Evolutionary conservation across 2,329 filamentous ascomycete species (phyloP), one percentile per base, ranked within the genome.

Genomic region (Corinectria fuckeliana): DNA sequence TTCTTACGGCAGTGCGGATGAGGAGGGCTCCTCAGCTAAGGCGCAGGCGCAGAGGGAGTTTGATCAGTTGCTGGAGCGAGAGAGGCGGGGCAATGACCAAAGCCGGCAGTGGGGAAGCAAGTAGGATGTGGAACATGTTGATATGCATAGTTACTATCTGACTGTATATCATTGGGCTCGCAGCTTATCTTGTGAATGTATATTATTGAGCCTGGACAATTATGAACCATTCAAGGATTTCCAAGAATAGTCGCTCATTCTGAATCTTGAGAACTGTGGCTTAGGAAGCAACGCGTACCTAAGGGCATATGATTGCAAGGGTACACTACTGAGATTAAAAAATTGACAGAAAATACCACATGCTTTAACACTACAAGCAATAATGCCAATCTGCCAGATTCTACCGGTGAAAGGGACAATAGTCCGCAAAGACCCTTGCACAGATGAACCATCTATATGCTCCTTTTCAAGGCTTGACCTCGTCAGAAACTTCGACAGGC

Each of bases 1-100:
- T 59, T 64, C 74, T 0, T 81, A 75, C 57, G 72, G 74, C 3
- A 61, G 64, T 3, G 60, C 69, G 2, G 78, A 80, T 8, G 75
- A 76, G 53, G 77, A 80, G 20, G 75, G 68, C 56, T 63, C 66
- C 3, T 67, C 72, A 14, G 76, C 75, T 41, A 82, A 78, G 67
- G 75, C 76, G 8, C 76, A 81, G 61, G 81, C 82, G 5, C 82
- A 85, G 58, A 77, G 73, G 58, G 81, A 85, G 26, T 85, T 84
- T 63, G 82, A 85, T 58, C 73, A 73, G 18, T 72, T 84, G 57
- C 56, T 84, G 3, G 81, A 84, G 39, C 72, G 74, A 13, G 82
- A 84, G 58, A 72, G 78, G 20, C 69, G 60, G 14, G 73, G 72
- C 20, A 58, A 53, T 4, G 72, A 73, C 4, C 71, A 75, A 50